Percentiles rank a stretch among this genome's conserved stretches.
phyloP scores from a whole-genome alignment of 1,139 yeast species.

The Blastobotrys persicus region DNA sequence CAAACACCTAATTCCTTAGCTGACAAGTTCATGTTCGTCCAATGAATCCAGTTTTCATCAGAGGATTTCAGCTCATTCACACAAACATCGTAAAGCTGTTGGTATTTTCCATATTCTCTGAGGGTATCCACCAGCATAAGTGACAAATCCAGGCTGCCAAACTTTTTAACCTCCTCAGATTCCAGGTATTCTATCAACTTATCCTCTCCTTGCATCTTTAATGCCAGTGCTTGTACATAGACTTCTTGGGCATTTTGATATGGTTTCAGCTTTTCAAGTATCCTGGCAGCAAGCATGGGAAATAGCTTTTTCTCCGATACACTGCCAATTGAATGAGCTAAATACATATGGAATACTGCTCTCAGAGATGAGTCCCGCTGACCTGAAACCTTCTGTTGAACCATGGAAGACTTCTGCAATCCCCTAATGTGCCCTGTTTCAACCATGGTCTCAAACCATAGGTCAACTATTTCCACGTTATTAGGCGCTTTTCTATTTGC shows the following conservation, averaged over 20 bases:
- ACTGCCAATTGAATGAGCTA: slow-evolving; percentile 30
- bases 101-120: slow-evolving; percentile 44
- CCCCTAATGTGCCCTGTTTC: slow-evolving; percentile 33
- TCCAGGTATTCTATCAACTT: slow-evolving; percentile 39
- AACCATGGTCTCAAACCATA: slow-evolving; percentile 37
- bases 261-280: slow-evolving; percentile 50
- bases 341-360: slow-evolving; percentile 43
- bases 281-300: slow-evolving; percentile 55
- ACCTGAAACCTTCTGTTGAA: slow-evolving; percentile 30
- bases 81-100: slow-evolving; percentile 38
- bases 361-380: slow-evolving; percentile 44
- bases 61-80: slow-evolving; percentile 25
- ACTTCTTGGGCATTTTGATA: slow-evolving; percentile 55
- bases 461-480: slow-evolving; percentile 40
- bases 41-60: slow-evolving; percentile 34
- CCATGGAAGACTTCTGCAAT: slow-evolving; percentile 38
- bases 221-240: slow-evolving; percentile 51
- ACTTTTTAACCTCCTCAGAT: slow-evolving; percentile 36
- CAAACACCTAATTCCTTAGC: slow-evolving; percentile 37
- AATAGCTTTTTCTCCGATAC: slow-evolving; percentile 48
- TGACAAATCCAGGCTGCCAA: slow-evolving; percentile 57
- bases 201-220: slow-evolving; percentile 38
- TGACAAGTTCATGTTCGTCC: slow-evolving; percentile 46
- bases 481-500: slow-evolving; percentile 55
- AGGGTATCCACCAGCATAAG: slow-evolving; percentile 51